Evolutionary conservation across 805 yeast genomes (phyloP).

Genomic region (Groenewaldozyma salmanticensis): DNA sequence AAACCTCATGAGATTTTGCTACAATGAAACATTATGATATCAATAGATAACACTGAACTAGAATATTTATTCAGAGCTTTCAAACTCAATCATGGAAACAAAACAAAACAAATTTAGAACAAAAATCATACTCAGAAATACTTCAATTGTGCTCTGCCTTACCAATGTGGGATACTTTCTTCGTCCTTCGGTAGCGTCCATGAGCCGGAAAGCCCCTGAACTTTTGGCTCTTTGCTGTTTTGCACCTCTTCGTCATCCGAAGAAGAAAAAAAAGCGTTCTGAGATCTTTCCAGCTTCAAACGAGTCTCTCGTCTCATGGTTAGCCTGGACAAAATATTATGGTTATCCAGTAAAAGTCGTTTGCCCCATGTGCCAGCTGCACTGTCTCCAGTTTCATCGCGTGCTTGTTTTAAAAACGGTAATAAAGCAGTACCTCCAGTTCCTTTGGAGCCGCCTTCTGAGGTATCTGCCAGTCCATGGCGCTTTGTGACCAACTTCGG

Average conservation of each 20-base stretch:
- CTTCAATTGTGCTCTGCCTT: background rate
- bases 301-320: background rate
- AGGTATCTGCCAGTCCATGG: slow-evolving; percentile 38
- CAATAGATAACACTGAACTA: too few species aligned
- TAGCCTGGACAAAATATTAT: slow-evolving; percentile 6
- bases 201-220: slow-evolving; percentile 11
- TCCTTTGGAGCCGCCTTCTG: slow-evolving; percentile 55
- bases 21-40: too few species aligned
- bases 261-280: slow-evolving; percentile 8
- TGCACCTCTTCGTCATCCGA: slow-evolving; percentile 8
- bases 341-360: slow-evolving; percentile 31
- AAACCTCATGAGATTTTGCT: slow-evolving; percentile 35
- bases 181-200: slow-evolving; percentile 12
- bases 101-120: too few species aligned
- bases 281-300: background rate
- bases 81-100: too few species aligned
- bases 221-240: background rate
- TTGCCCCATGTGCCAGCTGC: slow-evolving; percentile 93
- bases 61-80: too few species aligned
- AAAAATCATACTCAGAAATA: too few species aligned
- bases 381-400: slow-evolving; percentile 91
- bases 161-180: slow-evolving; percentile 13
- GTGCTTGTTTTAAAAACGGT: slow-evolving; percentile 87
- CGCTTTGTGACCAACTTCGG: slow-evolving; percentile 43
- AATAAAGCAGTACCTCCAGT: slow-evolving; percentile 91